Percentiles rank a stretch among this genome's conserved stretches.
These are phyloP conservation scores for Ganoderma lucidum DNA, from an alignment of 1,284 basidiomycete species.

Conservation along the genomic window DNA sequence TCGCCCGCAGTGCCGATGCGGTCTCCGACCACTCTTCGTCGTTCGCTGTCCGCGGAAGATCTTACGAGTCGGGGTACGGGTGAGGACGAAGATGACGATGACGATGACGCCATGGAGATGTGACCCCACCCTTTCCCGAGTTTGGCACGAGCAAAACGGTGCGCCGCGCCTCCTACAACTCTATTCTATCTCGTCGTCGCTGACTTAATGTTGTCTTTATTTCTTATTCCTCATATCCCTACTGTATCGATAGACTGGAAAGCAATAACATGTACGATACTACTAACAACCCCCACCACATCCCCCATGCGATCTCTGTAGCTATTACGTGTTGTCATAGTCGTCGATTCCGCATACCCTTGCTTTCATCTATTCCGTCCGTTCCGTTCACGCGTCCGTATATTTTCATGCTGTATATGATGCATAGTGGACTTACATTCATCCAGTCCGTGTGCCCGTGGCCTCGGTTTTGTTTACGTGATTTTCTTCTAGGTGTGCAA, in stretches of 20 bases:
- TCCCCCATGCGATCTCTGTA: constrained; percentile 33
- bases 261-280: constrained; percentile 31
- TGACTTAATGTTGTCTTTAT: constrained; percentile 10
- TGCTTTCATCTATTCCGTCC: constrained; percentile 25
- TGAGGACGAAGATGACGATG: constrained; percentile 11
- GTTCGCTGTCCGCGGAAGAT: constrained; percentile 33
- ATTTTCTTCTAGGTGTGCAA: background rate
- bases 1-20: constrained; percentile 31
- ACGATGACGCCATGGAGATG: constrained; percentile 27
- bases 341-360: constrained; percentile 30
- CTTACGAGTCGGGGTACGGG: too few species aligned
- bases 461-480: constrained; percentile 7
- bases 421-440: constrained; percentile 8
- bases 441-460: background rate
- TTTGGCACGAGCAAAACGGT: constrained; percentile 33
- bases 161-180: constrained; percentile 10
- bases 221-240: background rate
- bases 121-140: constrained; percentile 21
- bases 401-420: constrained; percentile 12
- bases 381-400: background rate
- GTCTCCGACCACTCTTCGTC: constrained; percentile 39
- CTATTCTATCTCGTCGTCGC: background rate
- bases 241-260: constrained; percentile 25
- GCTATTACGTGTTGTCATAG: constrained; percentile 35
- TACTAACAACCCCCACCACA: constrained; percentile 14